These are phyloP conservation scores for Carex arenaria DNA, from an alignment of 202 grass and related monocot genomes.

Conservation along the genomic window DNA sequence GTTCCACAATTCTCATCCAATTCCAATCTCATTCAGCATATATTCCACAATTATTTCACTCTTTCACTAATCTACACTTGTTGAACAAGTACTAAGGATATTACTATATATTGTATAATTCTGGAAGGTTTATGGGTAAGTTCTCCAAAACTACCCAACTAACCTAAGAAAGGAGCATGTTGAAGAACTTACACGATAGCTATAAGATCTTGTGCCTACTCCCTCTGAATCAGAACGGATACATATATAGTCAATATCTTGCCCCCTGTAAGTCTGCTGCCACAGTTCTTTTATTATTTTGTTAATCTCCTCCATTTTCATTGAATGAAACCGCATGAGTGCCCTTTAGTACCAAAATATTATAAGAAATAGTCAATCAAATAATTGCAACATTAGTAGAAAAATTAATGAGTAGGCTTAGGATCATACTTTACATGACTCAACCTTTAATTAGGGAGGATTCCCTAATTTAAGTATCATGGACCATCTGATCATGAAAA, in stretches of 20 bases:
- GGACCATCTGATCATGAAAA: background rate
- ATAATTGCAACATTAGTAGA: slow-evolving; percentile 9
- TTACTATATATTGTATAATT: background rate
- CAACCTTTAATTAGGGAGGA: background rate
- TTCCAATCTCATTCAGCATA: background rate
- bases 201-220: slow-evolving; percentile 90
- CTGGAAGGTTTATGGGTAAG: background rate
- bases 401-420: background rate
- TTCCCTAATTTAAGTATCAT: background rate
- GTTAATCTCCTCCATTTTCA: slow-evolving; percentile 99
- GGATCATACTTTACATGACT: background rate
- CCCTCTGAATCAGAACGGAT: slow-evolving; percentile 93
- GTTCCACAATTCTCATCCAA: background rate
- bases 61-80: background rate
- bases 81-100: background rate
- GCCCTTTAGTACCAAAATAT: slow-evolving; percentile 48
- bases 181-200: slow-evolving; percentile 70
- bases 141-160: background rate
- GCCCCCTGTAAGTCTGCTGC: slow-evolving; percentile 96
- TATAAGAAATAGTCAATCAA: slow-evolving; percentile 1
- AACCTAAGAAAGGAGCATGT: background rate
- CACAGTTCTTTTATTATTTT: slow-evolving; percentile 98
- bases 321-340: slow-evolving; percentile 89
- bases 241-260: slow-evolving; percentile 97
- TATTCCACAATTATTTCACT: background rate